A percentile compares a stretch with the other conserved stretches of the same genome.
Evolutionary conservation across 1,284 basidiomycete genomes (phyloP).

Genomic region (Tranzscheliella williamsii): DNA sequence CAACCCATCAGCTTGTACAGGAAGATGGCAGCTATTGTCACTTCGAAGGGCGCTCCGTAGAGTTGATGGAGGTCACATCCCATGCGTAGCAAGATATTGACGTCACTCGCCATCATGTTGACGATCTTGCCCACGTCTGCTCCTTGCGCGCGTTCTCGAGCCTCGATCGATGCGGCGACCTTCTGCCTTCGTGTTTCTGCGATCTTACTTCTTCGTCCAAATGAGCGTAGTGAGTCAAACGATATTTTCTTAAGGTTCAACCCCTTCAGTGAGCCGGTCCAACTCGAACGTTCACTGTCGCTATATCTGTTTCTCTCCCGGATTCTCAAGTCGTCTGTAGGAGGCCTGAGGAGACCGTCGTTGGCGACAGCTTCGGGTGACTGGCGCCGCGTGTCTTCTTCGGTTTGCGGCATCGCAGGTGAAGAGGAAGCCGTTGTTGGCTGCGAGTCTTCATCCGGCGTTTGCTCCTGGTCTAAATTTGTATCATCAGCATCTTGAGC

Average conservation of each 20-base stretch:
- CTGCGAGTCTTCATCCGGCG: no score
- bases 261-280: constrained; percentile 2
- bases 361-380: neutral
- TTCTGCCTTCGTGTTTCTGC: constrained; percentile 1
- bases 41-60: constrained; percentile 77
- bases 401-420: no score
- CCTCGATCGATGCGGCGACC: constrained; percentile 12
- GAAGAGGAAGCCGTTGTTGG: no score
- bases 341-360: neutral
- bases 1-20: constrained; percentile 72
- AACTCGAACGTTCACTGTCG: constrained; percentile 4
- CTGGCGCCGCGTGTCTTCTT: neutral
- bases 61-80: constrained; percentile 65
- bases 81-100: constrained; percentile 56
- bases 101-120: constrained; percentile 64
- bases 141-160: no score
- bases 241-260: constrained; percentile 10
- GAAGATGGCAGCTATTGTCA: constrained; percentile 68
- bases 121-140: constrained; percentile 65
- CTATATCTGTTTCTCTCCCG: no score
- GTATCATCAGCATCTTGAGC: neutral
- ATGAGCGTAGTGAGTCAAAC: constrained; percentile 11
- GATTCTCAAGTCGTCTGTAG: no score
- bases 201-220: no score
- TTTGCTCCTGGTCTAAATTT: neutral